Conservation (phyloP, 768 basidiomycete genomes). For the Lactarius vividus region DNA sequence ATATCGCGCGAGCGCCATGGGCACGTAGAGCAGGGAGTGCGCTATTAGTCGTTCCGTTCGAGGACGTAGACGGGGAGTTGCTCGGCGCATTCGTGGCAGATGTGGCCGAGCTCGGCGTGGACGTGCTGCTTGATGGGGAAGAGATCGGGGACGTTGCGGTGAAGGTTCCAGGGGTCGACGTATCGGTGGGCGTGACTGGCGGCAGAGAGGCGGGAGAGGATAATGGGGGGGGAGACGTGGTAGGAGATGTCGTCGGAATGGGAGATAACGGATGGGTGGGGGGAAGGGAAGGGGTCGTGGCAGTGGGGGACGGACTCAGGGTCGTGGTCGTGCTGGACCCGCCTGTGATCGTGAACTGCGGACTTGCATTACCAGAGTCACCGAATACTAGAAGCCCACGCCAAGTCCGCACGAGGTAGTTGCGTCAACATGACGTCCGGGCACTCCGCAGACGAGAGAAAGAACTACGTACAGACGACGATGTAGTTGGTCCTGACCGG, state of each 20-base stretch:
- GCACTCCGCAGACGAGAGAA: background rate
- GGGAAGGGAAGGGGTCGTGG: background rate
- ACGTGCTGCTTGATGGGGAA: background rate
- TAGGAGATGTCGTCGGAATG: background rate
- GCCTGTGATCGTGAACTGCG: slow-evolving; percentile 37
- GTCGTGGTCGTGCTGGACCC: background rate
- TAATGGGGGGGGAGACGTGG: background rate
- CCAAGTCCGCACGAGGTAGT: background rate
- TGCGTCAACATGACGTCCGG: background rate
- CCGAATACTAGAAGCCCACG: slow-evolving; percentile 41
- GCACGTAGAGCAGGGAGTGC: background rate
- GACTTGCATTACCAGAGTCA: slow-evolving; percentile 47
- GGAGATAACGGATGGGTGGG: background rate
- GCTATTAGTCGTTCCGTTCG: background rate
- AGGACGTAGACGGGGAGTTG: background rate
- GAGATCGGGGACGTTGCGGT: background rate
- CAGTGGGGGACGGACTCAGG: background rate
- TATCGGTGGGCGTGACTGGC: background rate
- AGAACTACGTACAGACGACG: slow-evolving; percentile 42
- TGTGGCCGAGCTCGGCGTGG: background rate
- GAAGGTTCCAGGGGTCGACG: background rate
- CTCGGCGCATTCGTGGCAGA: background rate
- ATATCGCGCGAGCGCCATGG: background rate
- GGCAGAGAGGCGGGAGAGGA: background rate
- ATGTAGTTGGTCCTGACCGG: slow-evolving; percentile 35